phyloP scores from a whole-genome alignment of 441 rosid genomes.

The Populus hybrid region DNA sequence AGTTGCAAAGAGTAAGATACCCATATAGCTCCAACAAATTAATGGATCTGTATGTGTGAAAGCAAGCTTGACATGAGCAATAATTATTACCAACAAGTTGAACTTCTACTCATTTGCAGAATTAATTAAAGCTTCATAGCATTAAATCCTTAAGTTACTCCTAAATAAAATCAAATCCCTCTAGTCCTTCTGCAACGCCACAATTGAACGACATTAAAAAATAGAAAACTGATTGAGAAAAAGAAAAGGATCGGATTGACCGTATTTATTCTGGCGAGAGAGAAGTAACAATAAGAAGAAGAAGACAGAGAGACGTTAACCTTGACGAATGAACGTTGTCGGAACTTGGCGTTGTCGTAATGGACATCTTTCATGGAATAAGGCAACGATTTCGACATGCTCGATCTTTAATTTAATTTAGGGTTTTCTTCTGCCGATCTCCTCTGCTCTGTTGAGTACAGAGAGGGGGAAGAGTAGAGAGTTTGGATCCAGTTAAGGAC shows the following conservation, averaged over 20 bases:
- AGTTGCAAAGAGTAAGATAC: too few species aligned
- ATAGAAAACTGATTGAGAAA: neutral
- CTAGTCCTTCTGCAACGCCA: neutral
- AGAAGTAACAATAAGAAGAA: neutral
- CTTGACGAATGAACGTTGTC: slow-evolving; percentile 74
- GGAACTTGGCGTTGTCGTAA: slow-evolving; percentile 95
- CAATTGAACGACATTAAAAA: neutral
- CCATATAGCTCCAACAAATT: too few species aligned
- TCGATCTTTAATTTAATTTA: slow-evolving; percentile 27
- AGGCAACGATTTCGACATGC: slow-evolving; percentile 74
- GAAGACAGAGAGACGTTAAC: slow-evolving; percentile 21
- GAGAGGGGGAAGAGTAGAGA: neutral
- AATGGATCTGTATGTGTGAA: too few species aligned
- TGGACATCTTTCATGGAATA: slow-evolving; percentile 78
- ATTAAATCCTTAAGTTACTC: neutral
- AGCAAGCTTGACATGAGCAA: too few species aligned
- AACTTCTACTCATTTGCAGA: too few species aligned
- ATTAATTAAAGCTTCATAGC: too few species aligned
- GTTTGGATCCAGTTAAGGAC: neutral
- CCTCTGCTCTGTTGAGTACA: slow-evolving; percentile 3
- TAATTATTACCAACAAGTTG: too few species aligned
- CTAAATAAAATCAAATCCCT: neutral
- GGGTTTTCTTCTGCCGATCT: slow-evolving; percentile 11
- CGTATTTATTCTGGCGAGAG: slow-evolving; percentile 4
- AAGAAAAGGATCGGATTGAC: neutral